These are phyloP conservation scores for Porcisia deanei DNA, from an alignment of 208 protist genomes.

Conservation along the genomic window DNA sequence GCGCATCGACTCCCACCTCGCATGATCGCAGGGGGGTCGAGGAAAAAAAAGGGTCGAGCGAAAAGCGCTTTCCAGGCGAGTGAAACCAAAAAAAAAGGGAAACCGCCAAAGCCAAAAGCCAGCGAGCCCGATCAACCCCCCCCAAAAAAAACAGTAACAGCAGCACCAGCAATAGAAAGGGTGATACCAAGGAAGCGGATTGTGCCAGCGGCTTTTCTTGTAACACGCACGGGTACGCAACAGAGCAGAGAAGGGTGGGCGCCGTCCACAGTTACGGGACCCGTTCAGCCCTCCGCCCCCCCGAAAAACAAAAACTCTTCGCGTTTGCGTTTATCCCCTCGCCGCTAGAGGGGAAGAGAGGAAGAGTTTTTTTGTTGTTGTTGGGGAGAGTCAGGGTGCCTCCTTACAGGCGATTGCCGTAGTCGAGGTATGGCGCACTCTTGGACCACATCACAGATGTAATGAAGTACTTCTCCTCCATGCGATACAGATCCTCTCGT, in stretches of 20 bases:
- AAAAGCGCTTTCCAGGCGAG: neutral
- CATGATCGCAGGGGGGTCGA: no score
- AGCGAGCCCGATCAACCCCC: neutral
- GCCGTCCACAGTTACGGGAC: no score
- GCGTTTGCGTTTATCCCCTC: conserved; percentile 2
- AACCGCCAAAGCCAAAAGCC: no score
- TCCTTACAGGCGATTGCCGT: conserved; percentile 66
- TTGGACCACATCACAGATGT: conserved; percentile 85
- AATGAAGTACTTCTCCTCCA: conserved; percentile 93
- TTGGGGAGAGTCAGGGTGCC: neutral
- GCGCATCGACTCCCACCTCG: no score
- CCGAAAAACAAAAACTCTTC: no score
- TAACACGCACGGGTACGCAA: neutral
- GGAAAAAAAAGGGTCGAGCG: neutral
- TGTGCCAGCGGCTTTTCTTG: neutral
- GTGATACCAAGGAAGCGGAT: neutral
- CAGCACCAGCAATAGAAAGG: neutral
- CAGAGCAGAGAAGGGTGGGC: no score
- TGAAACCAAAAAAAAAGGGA: no score
- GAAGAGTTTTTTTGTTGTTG: no score
- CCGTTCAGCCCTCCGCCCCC: neutral
- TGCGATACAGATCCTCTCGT: conserved; percentile 87
- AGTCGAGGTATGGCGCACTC: conserved; percentile 71
- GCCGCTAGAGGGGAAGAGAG: neutral
- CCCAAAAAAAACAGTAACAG: neutral